phyloP scores from a whole-genome alignment of 2,329 filamentous ascomycete species.

The Hyphodiscus sp. region DNA sequence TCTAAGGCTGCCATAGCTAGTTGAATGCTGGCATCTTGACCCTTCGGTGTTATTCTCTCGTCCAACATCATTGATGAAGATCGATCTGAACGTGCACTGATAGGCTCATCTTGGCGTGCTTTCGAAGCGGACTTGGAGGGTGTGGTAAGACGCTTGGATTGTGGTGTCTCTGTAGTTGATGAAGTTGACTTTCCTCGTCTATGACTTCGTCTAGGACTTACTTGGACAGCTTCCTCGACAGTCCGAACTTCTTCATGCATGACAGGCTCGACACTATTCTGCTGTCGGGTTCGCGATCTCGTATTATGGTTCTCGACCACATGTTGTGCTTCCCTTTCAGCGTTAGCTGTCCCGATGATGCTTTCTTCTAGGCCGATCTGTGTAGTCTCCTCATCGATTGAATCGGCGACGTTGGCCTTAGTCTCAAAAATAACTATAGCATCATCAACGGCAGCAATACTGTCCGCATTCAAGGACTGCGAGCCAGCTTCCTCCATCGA shows the following conservation, averaged over 20 bases:
- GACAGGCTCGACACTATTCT: not conserved
- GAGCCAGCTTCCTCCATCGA: not conserved
- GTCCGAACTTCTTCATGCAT: not conserved
- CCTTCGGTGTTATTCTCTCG: constrained; percentile 15
- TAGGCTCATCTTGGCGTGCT: not conserved
- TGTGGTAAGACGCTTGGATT: not conserved
- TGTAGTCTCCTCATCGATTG: not conserved
- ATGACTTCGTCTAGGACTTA: not conserved
- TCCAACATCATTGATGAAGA: constrained; percentile 20
- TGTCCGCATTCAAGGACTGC: not conserved
- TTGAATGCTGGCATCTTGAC: constrained; percentile 28
- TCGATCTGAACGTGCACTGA: constrained; percentile 7
- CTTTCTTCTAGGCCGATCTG: not conserved
- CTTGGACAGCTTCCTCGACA: not conserved
- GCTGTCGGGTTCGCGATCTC: not conserved
- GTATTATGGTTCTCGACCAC: not conserved
- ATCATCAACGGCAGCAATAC: not conserved
- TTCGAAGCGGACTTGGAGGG: constrained; percentile 3
- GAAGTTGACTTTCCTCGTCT: not conserved
- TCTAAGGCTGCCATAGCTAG: constrained; percentile 22
- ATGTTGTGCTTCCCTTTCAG: not conserved
- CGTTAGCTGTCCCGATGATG: not conserved
- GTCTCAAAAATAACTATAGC: not conserved
- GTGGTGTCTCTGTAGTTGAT: not conserved
- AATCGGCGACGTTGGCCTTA: not conserved